Evolutionary conservation across 176 grass and related monocot genomes (phyloP).

Genomic region (Thinopyrum elongatum): DNA sequence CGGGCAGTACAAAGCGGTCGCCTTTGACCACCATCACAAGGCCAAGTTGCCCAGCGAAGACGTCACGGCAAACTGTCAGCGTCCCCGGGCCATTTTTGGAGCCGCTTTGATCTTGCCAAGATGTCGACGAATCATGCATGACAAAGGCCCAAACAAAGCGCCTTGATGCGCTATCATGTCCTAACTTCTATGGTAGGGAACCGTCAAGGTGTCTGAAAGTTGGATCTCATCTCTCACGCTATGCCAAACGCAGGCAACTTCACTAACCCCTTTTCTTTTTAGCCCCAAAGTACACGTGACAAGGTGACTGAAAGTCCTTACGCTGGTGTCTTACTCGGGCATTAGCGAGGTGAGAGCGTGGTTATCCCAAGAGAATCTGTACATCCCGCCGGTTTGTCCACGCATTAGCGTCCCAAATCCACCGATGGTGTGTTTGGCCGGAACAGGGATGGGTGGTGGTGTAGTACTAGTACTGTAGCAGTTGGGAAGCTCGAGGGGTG

Average conservation of each 20-base stretch:
- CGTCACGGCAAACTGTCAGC: background rate
- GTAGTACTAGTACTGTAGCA: background rate
- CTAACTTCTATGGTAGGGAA: background rate
- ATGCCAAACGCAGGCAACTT: background rate
- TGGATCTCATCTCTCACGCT: too few relatives aligned
- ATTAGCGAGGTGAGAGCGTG: background rate
- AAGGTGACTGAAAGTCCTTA: background rate
- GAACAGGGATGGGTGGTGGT: background rate
- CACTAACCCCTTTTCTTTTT: background rate
- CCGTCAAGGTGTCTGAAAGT: too few relatives aligned
- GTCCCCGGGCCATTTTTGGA: background rate
- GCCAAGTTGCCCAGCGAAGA: background rate
- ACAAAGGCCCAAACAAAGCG: background rate
- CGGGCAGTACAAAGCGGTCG: background rate
- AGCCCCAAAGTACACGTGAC: background rate
- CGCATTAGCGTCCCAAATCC: constrained; percentile 33
- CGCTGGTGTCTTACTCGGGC: background rate
- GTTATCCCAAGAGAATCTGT: constrained; percentile 43
- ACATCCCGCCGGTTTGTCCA: constrained; percentile 42
- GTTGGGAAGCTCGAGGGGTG: constrained; percentile 26
- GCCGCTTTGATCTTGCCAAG: background rate
- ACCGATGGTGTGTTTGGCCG: background rate
- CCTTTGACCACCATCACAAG: constrained; percentile 22
- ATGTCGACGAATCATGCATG: background rate
- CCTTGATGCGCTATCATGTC: background rate